Conservation (phyloP, 257 asterid genomes). For the Parsonsia alboflavescens region DNA sequence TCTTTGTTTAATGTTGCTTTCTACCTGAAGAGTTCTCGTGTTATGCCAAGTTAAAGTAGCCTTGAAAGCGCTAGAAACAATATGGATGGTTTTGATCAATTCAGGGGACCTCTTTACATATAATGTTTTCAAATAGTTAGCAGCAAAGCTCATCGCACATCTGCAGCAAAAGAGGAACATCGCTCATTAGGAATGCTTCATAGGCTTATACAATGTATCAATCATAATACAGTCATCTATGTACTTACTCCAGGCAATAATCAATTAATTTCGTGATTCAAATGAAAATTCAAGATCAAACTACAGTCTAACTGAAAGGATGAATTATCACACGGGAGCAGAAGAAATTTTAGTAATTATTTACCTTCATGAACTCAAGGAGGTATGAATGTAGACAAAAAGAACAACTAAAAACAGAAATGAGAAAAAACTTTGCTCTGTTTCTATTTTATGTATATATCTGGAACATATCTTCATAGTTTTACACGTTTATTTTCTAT, state of each 20-base stretch:
- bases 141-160: constrained; percentile 86
- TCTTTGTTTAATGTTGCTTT: not conserved
- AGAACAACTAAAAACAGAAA: not conserved
- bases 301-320: not conserved
- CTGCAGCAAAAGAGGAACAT: constrained; percentile 39
- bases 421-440: not conserved
- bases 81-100: constrained; percentile 69
- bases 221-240: not conserved
- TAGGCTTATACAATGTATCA: not conserved
- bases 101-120: constrained; percentile 76
- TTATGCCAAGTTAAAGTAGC: constrained; percentile 88
- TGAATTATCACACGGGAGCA: not conserved
- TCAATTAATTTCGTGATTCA: not conserved
- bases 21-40: constrained; percentile 95
- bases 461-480: too few species aligned
- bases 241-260: not conserved
- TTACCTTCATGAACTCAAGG: not conserved
- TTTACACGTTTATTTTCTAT: too few species aligned
- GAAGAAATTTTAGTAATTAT: not conserved
- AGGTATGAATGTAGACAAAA: not conserved
- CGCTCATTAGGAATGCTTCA: not conserved
- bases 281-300: not conserved
- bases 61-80: constrained; percentile 92
- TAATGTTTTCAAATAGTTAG: constrained; percentile 58
- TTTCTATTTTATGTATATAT: not conserved